Evolutionary conservation across 805 yeast species (phyloP).

Genomic region (Phaffomyces opuntiae): DNA sequence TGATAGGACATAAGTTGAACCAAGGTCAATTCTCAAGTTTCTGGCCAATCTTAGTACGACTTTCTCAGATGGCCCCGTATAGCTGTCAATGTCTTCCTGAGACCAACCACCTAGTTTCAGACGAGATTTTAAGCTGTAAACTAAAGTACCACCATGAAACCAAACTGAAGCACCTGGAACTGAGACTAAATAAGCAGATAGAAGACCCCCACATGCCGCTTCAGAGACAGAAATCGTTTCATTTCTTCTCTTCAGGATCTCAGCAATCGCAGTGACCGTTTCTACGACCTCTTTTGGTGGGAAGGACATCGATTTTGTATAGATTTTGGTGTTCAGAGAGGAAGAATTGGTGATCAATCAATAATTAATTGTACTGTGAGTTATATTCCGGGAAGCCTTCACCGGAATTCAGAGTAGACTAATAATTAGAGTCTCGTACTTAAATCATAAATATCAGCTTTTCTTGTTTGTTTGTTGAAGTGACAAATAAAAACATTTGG

Average conservation of each 20-base stretch:
- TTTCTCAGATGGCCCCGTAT: conserved; percentile 76
- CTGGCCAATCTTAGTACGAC: conserved; percentile 75
- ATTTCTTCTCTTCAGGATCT: conserved; percentile 40
- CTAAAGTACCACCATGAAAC: conserved; percentile 78
- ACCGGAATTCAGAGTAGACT: too few relatives aligned
- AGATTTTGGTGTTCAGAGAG: too few relatives aligned
- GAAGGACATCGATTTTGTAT: conserved; percentile 26
- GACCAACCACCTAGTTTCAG: conserved; percentile 76
- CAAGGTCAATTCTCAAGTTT: conserved; percentile 70
- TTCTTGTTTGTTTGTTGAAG: too few relatives aligned
- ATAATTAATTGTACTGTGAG: background rate
- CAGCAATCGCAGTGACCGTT: conserved; percentile 53
- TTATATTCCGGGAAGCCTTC: too few relatives aligned
- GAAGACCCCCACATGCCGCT: conserved; percentile 85
- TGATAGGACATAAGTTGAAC: conserved; percentile 73
- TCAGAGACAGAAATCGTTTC: conserved; percentile 78
- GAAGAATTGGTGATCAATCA: background rate
- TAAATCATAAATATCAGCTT: too few relatives aligned
- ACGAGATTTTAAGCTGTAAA: conserved; percentile 70
- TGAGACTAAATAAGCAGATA: conserved; percentile 73
- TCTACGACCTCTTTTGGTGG: conserved; percentile 52
- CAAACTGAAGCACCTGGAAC: conserved; percentile 82
- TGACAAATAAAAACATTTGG: too few relatives aligned
- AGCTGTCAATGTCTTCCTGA: conserved; percentile 55
- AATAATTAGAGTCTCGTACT: too few relatives aligned